Base-by-base conservation (phyloP, 2,329 filamentous ascomycete genomes). In the Fusarium subtropicale region DNA sequence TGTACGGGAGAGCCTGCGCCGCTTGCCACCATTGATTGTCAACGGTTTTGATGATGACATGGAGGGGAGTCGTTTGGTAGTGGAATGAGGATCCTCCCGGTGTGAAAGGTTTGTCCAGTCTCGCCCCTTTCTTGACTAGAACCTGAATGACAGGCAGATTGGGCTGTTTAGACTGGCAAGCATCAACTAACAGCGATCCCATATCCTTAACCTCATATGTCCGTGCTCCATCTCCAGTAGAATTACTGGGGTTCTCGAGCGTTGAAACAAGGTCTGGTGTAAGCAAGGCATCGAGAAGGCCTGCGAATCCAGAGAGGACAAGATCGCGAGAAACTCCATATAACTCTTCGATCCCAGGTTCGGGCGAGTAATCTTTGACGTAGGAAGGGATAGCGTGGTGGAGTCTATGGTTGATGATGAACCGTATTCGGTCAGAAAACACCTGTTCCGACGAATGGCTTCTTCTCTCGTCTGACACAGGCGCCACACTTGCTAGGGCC, bases 171-270 rank as follows among this genome's bases (percentile, higher is more conserved):
- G 58, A 58, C 7, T 16, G 3, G 10, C 58, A 58, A 3, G 58
- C 53, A n/a, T 18, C 28, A n/a, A 12, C 1, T 7, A 46, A 28
- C 3, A 60, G 42, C 1, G 33, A 13, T 3, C n/a, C 11, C 10
- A 47, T 15, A 16, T 9, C 33, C 8, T 3, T 11, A 4, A 3
- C 16, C 11, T 3, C 2, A 9, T 12, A n/a, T 0, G 0, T 18
- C 45, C 2, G 0, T 33, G 15, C 10, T 20, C 6, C 10, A 16
- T 33, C 3, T 22, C 24, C 15, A 10, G 20, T 9, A 12, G 28
- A 6, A 15, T 3, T 4, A 9, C 3, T 8, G 10, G 1, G 2
- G 0, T 3, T 15, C 1, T 8, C 5, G 10, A 39, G 5, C 9
- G 0, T 2, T 7, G n/a, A 41, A 9, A 46, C 8, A 0, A 24